Conservation (phyloP, 148 eudicot genomes). For the Diospyros lotus region DNA sequence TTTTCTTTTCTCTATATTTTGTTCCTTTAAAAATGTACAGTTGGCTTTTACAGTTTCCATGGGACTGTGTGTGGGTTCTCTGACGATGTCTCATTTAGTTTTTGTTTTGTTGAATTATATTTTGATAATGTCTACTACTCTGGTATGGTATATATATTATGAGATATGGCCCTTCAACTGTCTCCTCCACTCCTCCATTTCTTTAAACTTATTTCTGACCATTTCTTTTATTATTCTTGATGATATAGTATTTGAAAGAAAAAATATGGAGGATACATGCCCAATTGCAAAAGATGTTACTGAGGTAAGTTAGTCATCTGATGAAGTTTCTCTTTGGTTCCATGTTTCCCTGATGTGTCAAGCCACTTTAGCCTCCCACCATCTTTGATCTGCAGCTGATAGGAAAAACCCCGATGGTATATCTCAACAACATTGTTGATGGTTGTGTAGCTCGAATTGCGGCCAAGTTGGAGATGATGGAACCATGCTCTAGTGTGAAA, state of each 20-base stretch:
- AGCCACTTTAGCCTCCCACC: not conserved
- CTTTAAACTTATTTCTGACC: not conserved
- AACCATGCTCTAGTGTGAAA: conserved; percentile 82
- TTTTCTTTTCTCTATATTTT: not conserved
- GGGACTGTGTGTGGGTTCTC: not conserved
- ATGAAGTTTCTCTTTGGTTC: not conserved
- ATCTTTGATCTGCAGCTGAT: conserved; percentile 37
- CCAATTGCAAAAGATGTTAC: conserved; percentile 64
- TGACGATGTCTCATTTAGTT: not conserved
- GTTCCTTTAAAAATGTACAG: not conserved
- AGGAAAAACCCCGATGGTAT: conserved; percentile 78
- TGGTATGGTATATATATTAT: not conserved
- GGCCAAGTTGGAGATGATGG: conserved; percentile 74
- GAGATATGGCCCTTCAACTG: not conserved
- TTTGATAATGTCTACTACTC: not conserved
- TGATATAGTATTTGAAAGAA: not conserved
- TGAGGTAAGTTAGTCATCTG: conserved; percentile 33
- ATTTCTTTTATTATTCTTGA: not conserved
- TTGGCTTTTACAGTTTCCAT: not conserved
- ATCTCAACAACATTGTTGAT: conserved; percentile 58
- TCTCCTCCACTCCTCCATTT: not conserved
- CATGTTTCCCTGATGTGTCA: not conserved
- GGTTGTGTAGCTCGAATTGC: conserved; percentile 72
- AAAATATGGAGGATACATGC: conserved; percentile 35
- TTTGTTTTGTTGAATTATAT: not conserved